phyloP scores from a whole-genome alignment of 768 basidiomycete species.

The Rhodotorula babjevae region DNA sequence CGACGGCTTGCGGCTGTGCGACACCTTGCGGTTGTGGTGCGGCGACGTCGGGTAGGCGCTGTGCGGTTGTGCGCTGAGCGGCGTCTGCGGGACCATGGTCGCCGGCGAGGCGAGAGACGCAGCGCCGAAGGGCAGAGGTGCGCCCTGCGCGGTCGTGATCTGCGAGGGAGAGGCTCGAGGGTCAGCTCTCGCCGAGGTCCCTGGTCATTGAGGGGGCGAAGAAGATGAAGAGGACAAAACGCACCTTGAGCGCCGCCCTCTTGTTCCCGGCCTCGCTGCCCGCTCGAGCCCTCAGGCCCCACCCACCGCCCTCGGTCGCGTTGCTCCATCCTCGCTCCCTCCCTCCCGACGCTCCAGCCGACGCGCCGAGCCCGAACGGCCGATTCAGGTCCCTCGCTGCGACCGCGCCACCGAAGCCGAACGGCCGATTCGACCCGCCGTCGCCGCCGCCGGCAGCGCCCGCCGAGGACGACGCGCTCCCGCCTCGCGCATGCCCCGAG shows the following conservation, averaged over 20 bases:
- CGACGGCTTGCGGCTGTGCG: background rate
- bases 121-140: background rate
- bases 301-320: background rate
- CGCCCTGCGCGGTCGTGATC: slow-evolving; percentile 10
- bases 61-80: background rate
- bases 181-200: too few relatives aligned
- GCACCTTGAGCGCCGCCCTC: slow-evolving; percentile 18
- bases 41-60: background rate
- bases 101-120: background rate
- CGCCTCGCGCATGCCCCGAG: background rate
- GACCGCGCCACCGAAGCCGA: background rate
- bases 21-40: background rate
- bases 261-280: slow-evolving; percentile 9
- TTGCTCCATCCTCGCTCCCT: background rate
- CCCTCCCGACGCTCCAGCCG: background rate
- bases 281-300: background rate
- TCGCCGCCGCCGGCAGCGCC: background rate
- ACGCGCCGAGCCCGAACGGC: slow-evolving; percentile 5
- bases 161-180: background rate
- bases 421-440: background rate
- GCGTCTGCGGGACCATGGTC: background rate
- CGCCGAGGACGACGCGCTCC: background rate
- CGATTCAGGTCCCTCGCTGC: background rate
- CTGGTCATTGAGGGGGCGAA: too few relatives aligned
- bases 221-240: background rate